phyloP scores from a whole-genome alignment of 2,329 filamentous ascomycete genomes.

The Cladosporium sp. region DNA sequence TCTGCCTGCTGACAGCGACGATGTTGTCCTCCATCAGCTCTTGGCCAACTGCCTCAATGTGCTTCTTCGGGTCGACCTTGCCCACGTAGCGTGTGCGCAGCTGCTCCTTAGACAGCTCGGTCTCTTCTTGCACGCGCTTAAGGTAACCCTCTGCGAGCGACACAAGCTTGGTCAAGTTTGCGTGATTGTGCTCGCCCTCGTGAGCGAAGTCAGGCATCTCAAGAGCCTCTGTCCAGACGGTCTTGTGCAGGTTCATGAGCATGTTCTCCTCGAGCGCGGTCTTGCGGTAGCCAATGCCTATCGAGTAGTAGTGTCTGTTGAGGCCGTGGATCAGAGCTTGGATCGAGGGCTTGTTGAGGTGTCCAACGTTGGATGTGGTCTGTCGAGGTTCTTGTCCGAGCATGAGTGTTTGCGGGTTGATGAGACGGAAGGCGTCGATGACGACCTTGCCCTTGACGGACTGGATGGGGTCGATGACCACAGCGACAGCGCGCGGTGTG shows the following conservation, averaged over 20 bases:
- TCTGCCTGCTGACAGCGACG: conserved; percentile 94
- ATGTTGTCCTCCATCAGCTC: conserved; percentile 99
- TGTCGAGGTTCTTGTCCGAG: conserved; percentile 97
- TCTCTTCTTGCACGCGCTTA: conserved; percentile 98
- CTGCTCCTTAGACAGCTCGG: conserved; percentile 93
- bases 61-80: conserved; percentile 99
- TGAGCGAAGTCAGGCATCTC: conserved; percentile 94
- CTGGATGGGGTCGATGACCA: conserved; percentile 97
- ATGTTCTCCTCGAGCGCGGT: conserved; percentile 97
- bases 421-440: conserved; percentile 97
- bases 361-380: conserved; percentile 95
- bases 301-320: conserved; percentile 99
- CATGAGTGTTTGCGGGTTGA: conserved; percentile 97
- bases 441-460: conserved; percentile 99
- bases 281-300: conserved; percentile 97
- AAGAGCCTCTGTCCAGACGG: conserved; percentile 96
- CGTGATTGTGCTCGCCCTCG: conserved; percentile 83
- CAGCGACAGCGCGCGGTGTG: conserved; percentile 92
- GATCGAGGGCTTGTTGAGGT: conserved; percentile 99
- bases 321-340: conserved; percentile 97
- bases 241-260: conserved; percentile 99
- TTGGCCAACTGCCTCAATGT: conserved; percentile 94
- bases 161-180: conserved; percentile 84
- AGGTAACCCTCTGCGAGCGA: conserved; percentile 92
- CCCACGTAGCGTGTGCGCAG: conserved; percentile 98